phyloP scores from a whole-genome alignment of 768 basidiomycete genomes.

The Tulasnella sp. region DNA sequence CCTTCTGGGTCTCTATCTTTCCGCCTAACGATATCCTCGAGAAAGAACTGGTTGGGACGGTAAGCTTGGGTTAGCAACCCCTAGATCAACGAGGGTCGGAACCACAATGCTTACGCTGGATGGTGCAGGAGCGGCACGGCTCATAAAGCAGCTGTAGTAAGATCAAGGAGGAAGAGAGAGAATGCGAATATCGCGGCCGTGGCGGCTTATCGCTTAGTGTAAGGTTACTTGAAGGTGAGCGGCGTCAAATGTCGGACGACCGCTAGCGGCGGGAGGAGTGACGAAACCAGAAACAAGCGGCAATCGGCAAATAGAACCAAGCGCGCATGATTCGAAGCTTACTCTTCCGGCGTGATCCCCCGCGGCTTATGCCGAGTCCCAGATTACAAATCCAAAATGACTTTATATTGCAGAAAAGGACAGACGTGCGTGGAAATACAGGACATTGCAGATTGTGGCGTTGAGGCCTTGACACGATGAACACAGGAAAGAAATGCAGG shows the following conservation, averaged over 20 bases:
- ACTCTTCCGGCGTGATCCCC: background rate
- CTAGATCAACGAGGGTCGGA: background rate
- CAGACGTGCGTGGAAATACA: constrained; percentile 1
- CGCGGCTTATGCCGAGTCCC: background rate
- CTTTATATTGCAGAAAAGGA: constrained; percentile 6
- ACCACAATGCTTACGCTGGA: constrained; percentile 3
- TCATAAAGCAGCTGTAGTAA: constrained; percentile 1
- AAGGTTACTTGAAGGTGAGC: background rate
- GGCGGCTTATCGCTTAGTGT: constrained; percentile 1
- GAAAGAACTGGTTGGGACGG: constrained; percentile 52
- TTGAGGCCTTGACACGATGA: constrained; percentile 27
- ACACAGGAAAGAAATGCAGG: constrained; percentile 18
- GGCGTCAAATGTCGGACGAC: constrained; percentile 9
- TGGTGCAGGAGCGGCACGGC: background rate
- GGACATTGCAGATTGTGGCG: constrained; percentile 22
- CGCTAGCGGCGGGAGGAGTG: background rate
- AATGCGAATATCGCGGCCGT: background rate
- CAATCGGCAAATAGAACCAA: background rate
- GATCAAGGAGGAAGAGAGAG: background rate
- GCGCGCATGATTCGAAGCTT: background rate
- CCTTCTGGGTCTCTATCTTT: constrained; percentile 35
- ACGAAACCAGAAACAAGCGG: constrained; percentile 4
- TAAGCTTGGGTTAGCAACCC: background rate
- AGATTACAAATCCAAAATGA: background rate
- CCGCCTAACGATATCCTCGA: constrained; percentile 59